Base-by-base conservation (phyloP, 1,284 basidiomycete species). In the Microbotryum saponariae region DNA sequence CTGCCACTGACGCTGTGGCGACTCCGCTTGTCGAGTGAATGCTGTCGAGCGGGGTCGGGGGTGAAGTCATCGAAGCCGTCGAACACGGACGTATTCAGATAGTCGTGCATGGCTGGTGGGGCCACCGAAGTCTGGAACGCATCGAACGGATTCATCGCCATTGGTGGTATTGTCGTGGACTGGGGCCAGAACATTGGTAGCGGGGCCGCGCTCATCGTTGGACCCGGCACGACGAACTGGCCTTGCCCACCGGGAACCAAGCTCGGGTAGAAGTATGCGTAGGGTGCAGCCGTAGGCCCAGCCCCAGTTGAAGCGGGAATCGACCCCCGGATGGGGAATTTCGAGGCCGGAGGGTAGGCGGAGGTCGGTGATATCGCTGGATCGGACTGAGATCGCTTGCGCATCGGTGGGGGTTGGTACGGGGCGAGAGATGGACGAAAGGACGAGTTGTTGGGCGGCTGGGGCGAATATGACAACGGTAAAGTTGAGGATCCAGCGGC, bases 381-480 rank as follows among this genome's bases (percentile, higher is more conserved):
- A 6, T 66, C 64, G 2, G 61, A 63, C 51, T 60, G 57, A 21
- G 61, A 63, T 20, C 64, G 61, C n/a, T 62, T 53, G 9, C 64
- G 61, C 3, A 57, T 50, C 4, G 64, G 64, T 4, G 27, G 37
- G 12, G 16, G 56, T 2, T 9, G 14, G 16, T 37, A 51, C 14
- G 9, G 33, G n/a, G 6, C 55, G 31, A 44, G 59, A 25, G 50
- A 58, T 45, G 51, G 47, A 42, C 37, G 9, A 42, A 42, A 42
- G 14, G 37, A 42, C 37, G 37, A 42, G 37, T 42, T 42, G 12
- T 42, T 42, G 14, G 37, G 37, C 37, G 37, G 37, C 16, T 42
- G 37, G 37, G 37, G 37, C 37, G 37, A 42, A 42, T 42, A 42
- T 18, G 37, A 16, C 37, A 42, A 2, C 16, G 37, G 14, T 42